Percentiles rank a stretch among this genome's conserved stretches.
phyloP scores from a whole-genome alignment of 345 rosid genomes.

The Melastoma malabathricum region DNA sequence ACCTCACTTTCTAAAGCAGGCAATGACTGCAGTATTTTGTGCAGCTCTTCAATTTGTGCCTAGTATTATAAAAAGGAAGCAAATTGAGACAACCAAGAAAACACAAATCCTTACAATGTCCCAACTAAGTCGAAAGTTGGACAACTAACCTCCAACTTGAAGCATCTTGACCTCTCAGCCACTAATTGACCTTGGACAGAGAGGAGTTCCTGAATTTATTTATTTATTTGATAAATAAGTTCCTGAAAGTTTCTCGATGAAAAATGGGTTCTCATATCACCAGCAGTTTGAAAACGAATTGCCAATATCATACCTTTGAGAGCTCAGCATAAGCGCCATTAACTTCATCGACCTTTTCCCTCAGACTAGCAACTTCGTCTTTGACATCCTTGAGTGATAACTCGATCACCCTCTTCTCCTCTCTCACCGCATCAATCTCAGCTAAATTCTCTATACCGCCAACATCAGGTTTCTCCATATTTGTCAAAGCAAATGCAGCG shows the following conservation, averaged over 20 bases:
- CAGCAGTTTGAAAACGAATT: background rate
- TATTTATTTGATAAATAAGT: too few relatives aligned
- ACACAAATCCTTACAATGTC: background rate
- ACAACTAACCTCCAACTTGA: slow-evolving; percentile 70
- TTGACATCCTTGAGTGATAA: slow-evolving; percentile 38
- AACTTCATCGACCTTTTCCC: slow-evolving; percentile 66
- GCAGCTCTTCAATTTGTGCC: slow-evolving; percentile 88
- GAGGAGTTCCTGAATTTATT: slow-evolving; percentile 78
- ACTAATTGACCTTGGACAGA: slow-evolving; percentile 84
- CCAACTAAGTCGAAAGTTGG: background rate
- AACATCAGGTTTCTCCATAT: slow-evolving; percentile 60
- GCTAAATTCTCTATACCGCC: slow-evolving; percentile 20
- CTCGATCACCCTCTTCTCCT: slow-evolving; percentile 54
- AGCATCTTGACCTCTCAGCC: slow-evolving; percentile 96
- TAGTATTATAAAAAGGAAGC: slow-evolving; percentile 8
- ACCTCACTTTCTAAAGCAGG: slow-evolving; percentile 69
- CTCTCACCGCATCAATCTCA: slow-evolving; percentile 44
- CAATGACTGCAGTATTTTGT: slow-evolving; percentile 67
- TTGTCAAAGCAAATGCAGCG: slow-evolving; percentile 89
- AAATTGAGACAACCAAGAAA: background rate
- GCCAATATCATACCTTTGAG: slow-evolving; percentile 37
- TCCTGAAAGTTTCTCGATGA: slow-evolving; percentile 35
- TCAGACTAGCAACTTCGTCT: slow-evolving; percentile 45
- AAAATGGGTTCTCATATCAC: background rate
- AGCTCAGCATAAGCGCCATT: slow-evolving; percentile 56